These are phyloP conservation scores for Hypoxylon subgilvum DNA, from an alignment of 495 filamentous ascomycete species.

Conservation along the genomic window DNA sequence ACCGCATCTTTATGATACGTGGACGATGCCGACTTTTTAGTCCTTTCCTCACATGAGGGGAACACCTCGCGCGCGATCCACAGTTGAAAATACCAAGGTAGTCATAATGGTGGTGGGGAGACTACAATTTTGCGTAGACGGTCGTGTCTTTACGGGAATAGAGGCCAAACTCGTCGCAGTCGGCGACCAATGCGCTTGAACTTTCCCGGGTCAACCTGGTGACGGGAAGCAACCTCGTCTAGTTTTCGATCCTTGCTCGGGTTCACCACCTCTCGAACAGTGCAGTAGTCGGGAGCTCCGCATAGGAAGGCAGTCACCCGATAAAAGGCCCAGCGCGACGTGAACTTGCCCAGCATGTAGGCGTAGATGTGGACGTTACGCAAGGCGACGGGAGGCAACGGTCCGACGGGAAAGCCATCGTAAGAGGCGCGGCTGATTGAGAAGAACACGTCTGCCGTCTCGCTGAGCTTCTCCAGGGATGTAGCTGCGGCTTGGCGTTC, in stretches of 20 bases:
- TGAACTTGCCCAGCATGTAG: constrained; percentile 61
- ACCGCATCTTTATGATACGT: too few species aligned
- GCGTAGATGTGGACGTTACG: constrained; percentile 45
- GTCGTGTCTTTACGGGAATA: constrained; percentile 44
- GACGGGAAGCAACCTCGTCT: constrained; percentile 53
- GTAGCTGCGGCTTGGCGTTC: constrained; percentile 49
- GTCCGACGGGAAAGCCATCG: constrained; percentile 3
- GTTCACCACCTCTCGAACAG: constrained; percentile 58
- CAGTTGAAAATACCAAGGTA: too few species aligned
- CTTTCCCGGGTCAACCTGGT: constrained; percentile 48
- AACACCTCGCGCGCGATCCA: too few species aligned
- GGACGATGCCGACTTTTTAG: too few species aligned
- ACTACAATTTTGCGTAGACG: too few species aligned
- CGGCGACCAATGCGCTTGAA: constrained; percentile 46
- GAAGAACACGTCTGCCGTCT: constrained; percentile 61
- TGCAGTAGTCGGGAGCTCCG: constrained; percentile 29
- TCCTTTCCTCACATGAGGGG: too few species aligned
- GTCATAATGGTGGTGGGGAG: too few species aligned
- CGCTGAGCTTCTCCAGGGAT: constrained; percentile 51
- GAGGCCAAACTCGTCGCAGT: constrained; percentile 52
- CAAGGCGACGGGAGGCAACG: constrained; percentile 39
- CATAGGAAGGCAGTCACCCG: constrained; percentile 50
- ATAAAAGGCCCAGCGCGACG: constrained; percentile 58
- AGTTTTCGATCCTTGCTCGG: constrained; percentile 56
- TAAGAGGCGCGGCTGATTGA: constrained; percentile 51